Evolutionary conservation across 345 rosid species (phyloP).

Genomic region (Abelmoschus esculentus): DNA sequence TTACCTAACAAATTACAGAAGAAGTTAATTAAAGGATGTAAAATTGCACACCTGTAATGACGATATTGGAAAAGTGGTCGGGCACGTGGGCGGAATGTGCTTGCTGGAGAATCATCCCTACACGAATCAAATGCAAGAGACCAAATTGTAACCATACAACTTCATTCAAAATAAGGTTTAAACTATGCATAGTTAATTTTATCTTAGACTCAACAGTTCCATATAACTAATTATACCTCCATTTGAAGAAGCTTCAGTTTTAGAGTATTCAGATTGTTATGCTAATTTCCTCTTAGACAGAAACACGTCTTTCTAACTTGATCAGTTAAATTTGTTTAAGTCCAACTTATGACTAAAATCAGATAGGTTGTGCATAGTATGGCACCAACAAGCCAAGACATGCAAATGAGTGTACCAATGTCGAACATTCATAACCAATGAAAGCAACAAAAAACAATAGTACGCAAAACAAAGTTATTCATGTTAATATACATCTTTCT

Average conservation of each 20-base stretch:
- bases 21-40: neutral
- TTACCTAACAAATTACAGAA: neutral
- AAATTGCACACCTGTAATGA: conserved; percentile 65
- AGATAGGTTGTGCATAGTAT: neutral
- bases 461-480: neutral
- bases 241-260: neutral
- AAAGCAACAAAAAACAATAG: neutral
- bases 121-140: conserved; percentile 13
- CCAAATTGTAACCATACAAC: neutral
- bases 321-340: neutral
- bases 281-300: neutral
- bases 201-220: neutral
- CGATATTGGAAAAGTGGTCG: conserved; percentile 92
- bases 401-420: neutral
- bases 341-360: neutral
- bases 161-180: neutral
- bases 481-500: neutral
- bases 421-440: neutral
- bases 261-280: neutral
- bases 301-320: neutral
- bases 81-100: conserved; percentile 92
- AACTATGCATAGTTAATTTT: neutral
- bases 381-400: neutral
- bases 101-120: conserved; percentile 89
- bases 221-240: neutral